These are phyloP conservation scores for Colletotrichum liriopes DNA, from an alignment of 2,329 filamentous ascomycete species.

Conservation along the genomic window DNA sequence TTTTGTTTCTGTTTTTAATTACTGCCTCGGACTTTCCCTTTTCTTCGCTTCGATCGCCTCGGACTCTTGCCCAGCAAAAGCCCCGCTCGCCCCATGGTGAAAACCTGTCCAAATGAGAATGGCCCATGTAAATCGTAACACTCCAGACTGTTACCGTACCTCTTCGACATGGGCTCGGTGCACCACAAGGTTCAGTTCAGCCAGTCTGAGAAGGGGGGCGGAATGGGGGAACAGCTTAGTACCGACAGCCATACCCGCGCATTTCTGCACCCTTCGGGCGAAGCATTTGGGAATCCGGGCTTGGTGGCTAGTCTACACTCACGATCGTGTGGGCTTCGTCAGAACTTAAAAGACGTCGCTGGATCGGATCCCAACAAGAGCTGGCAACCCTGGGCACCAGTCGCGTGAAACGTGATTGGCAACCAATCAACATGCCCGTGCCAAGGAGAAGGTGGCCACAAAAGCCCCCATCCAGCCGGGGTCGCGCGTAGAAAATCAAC, in stretches of 20 bases:
- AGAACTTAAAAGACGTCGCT: conserved; percentile 35
- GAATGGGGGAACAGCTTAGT: conserved; percentile 2
- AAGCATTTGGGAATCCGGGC: conserved; percentile 9
- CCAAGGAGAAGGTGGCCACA: not conserved
- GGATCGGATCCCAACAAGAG: conserved; percentile 24
- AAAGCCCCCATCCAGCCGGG: conserved; percentile 4
- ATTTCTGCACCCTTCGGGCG: conserved; percentile 13
- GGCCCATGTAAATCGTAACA: not conserved
- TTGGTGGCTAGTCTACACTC: conserved; percentile 6
- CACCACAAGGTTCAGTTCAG: too few species aligned
- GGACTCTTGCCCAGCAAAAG: not conserved
- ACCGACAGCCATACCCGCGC: conserved; percentile 8
- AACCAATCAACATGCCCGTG: conserved; percentile 6
- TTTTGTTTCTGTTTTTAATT: too few species aligned
- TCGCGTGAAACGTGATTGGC: conserved; percentile 14
- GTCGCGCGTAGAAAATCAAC: not conserved
- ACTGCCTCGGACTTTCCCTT: too few species aligned
- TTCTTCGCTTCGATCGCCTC: too few species aligned
- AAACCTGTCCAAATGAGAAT: not conserved
- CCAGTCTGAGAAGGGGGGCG: not conserved
- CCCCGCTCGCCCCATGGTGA: not conserved
- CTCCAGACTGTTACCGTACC: not conserved
- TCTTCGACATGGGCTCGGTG: too few species aligned
- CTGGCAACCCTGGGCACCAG: not conserved
- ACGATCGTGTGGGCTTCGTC: conserved; percentile 16